Percentiles rank a stretch among this genome's conserved stretches.
Conservation (phyloP, 345 rosid genomes). For the Lenwebbia sp. region DNA sequence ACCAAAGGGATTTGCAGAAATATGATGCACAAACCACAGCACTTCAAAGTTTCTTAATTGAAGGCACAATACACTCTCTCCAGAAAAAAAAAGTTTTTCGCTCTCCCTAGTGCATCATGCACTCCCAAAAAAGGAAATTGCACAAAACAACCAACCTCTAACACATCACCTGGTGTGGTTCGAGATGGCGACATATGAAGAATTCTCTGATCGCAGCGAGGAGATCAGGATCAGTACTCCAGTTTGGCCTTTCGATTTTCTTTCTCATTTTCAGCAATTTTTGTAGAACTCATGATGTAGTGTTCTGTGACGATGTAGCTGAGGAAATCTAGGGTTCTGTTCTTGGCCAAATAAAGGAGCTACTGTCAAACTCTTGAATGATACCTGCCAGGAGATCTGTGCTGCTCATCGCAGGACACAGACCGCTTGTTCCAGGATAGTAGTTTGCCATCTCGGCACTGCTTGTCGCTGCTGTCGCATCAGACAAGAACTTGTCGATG, state of each 20-base stretch:
- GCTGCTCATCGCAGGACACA: not conserved
- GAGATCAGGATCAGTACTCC: not conserved
- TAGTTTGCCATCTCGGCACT: not conserved
- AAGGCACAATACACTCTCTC: not conserved
- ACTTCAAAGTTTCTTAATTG: not conserved
- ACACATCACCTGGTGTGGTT: not conserved
- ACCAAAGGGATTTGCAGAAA: not conserved
- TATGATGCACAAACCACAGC: not conserved
- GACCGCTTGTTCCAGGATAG: not conserved
- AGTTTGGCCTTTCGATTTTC: not conserved
- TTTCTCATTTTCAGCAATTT: not conserved
- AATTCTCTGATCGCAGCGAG: not conserved
- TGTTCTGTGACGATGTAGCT: not conserved
- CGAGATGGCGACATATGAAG: not conserved
- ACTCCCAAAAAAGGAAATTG: not conserved
- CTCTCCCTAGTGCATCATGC: not conserved
- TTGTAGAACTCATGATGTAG: not conserved
- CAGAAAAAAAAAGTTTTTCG: not conserved
- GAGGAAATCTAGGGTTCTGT: not conserved
- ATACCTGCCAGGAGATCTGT: slow-evolving; percentile 1
- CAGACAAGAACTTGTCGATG: not conserved
- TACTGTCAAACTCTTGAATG: not conserved
- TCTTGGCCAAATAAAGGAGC: not conserved
- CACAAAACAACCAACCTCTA: not conserved
- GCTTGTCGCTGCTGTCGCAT: not conserved